Evolutionary conservation across 2,329 filamentous ascomycete species (phyloP), one percentile per base, ranked within the genome.

Genomic region (Ophiocordyceps camponoti-leonardi): DNA sequence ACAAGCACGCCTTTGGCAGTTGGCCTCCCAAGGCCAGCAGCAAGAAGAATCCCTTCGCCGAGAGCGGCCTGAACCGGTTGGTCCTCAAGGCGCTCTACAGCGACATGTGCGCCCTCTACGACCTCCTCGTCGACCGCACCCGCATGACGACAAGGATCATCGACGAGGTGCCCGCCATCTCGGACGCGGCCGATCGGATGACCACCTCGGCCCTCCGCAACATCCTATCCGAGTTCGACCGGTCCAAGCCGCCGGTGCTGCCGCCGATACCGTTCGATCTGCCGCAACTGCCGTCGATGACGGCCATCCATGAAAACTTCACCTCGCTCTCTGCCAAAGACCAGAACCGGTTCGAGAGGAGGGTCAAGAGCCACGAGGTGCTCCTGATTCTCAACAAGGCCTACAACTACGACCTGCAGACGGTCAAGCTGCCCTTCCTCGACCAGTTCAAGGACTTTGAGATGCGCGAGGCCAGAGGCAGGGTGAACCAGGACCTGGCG

Each of bases 21-120:
- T 93, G 90, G 90, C 88, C 92, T 2, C 90, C 92, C 10, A 94
- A 92, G 60, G 86, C 87, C 2, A 83, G 75, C 54, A 90, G 80
- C 54, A 94, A 93, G 71, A 94, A 93, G 72, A 94, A 94, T 58
- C 75, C 81, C 1, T 86, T 94, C 51, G 81, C 83, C 26, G 86
- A 88, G 53, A 84, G 79, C 52, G 90, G 90, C 0, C 71, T 96
- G 20, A 95, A 95, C 61, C 75, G 92, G 22, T 64, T 86, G 41
- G 85, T 94, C 6, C 68, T 95, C 40, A 78, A 79, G 57, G 80
- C 85, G 41, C 66, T 96, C 10, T 96, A 95, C 63, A 73, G 78
- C 23, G 90, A 98, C 59, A 77, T 95, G 55, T 85, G 84, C 53
- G 77, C 80, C 37, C 68, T 96, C 16, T 96, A 96, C 62, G 88